Conservation (phyloP, 306 rosid species). For the Purshia tridentata region DNA sequence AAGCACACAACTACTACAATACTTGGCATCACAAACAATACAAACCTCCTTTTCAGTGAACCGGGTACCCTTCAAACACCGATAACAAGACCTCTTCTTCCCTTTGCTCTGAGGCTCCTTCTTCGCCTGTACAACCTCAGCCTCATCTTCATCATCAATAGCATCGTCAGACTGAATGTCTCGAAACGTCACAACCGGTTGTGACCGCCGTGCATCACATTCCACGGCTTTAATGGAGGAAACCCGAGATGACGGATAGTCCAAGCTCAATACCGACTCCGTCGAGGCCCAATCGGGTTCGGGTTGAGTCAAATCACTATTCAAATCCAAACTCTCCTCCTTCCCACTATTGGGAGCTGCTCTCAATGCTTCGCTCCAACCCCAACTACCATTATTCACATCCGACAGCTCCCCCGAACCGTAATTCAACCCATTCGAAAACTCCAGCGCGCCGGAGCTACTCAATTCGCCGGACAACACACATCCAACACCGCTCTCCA, state of each 20-base stretch:
- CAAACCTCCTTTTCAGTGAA: constrained; percentile 90
- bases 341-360: constrained; percentile 33
- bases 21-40: constrained; percentile 91
- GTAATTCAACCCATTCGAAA: constrained; percentile 48
- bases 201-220: constrained; percentile 44
- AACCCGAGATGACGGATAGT: constrained; percentile 81
- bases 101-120: constrained; percentile 59
- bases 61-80: constrained; percentile 81
- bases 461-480: constrained; percentile 68
- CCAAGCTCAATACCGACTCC: constrained; percentile 78
- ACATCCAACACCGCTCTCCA: constrained; percentile 32
- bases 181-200: constrained; percentile 54
- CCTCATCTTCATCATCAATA: constrained; percentile 52
- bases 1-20: constrained; percentile 82
- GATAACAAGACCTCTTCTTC: constrained; percentile 79
- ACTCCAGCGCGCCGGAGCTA: constrained; percentile 83
- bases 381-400: constrained; percentile 44
- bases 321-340: constrained; percentile 69
- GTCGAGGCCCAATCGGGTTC: constrained; percentile 63
- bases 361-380: constrained; percentile 40
- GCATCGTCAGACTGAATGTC: constrained; percentile 63
- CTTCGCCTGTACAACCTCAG: constrained; percentile 44
- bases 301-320: constrained; percentile 49
- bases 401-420: constrained; percentile 72
- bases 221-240: constrained; percentile 68